These are phyloP conservation scores for Grosmannia serpens DNA, from an alignment of 2,329 filamentous ascomycete species.

Conservation along the genomic window DNA sequence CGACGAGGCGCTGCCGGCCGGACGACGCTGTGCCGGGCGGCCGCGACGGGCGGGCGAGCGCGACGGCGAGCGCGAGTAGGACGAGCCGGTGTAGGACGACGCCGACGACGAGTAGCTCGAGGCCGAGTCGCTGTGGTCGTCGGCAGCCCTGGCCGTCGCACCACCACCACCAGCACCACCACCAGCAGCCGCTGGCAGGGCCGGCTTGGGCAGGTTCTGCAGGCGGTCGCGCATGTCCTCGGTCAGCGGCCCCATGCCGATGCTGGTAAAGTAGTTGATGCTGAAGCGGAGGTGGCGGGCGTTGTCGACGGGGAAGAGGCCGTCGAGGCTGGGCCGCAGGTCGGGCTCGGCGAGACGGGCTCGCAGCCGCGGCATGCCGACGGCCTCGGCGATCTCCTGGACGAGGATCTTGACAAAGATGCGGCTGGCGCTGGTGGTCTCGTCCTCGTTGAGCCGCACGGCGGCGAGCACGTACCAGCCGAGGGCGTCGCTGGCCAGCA, in stretches of 20 bases:
- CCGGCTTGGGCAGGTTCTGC: slow-evolving; percentile 79
- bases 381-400: slow-evolving; percentile 77
- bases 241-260: slow-evolving; percentile 88
- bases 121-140: slow-evolving; percentile 40
- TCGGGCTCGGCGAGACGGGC: slow-evolving; percentile 59
- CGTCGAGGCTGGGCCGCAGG: slow-evolving; percentile 66
- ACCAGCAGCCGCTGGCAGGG: slow-evolving; percentile 54
- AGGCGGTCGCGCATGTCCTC: slow-evolving; percentile 90
- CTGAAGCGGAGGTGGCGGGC: slow-evolving; percentile 87
- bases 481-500: slow-evolving; percentile 78
- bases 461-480: slow-evolving; percentile 82
- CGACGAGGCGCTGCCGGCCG: slow-evolving; percentile 13
- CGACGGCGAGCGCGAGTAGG: slow-evolving; percentile 34
- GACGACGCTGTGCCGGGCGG: slow-evolving; percentile 17
- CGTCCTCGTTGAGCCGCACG: slow-evolving; percentile 88
- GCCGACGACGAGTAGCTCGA: slow-evolving; percentile 74
- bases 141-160: background rate
- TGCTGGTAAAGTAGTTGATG: slow-evolving; percentile 99
- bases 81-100: slow-evolving; percentile 55
- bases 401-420: slow-evolving; percentile 99
- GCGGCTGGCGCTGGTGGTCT: slow-evolving; percentile 89
- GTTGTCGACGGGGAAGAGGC: slow-evolving; percentile 78
- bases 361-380: slow-evolving; percentile 72
- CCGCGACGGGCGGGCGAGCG: slow-evolving; percentile 15
- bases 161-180: slow-evolving; percentile 19